Percentiles rank a stretch among this genome's conserved stretches.
Evolutionary conservation across 1,139 yeast genomes (phyloP).

Genomic region (Debaryomyces udenii): DNA sequence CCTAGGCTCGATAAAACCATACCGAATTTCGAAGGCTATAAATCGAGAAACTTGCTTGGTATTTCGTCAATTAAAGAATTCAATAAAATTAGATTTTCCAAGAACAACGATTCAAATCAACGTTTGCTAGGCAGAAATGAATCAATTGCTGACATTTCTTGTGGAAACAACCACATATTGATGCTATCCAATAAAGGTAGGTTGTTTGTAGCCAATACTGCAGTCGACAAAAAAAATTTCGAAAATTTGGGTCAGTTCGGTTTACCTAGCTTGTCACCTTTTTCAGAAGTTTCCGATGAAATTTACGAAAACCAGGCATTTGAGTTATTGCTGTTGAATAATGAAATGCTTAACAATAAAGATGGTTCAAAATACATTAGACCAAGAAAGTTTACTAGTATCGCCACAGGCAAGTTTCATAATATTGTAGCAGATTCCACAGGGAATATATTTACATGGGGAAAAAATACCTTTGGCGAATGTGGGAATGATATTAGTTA

Average conservation of each 20-base stretch:
- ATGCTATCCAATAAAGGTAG: constrained; percentile 64
- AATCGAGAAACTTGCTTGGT: constrained; percentile 31
- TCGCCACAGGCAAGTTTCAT: constrained; percentile 78
- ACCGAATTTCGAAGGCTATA: constrained; percentile 20
- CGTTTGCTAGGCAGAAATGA: constrained; percentile 40
- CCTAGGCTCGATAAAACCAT: constrained; percentile 38
- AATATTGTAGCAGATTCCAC: constrained; percentile 64
- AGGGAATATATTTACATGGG: constrained; percentile 81
- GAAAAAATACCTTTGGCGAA: constrained; percentile 80
- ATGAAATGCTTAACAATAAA: constrained; percentile 29
- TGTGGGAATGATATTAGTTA: constrained; percentile 72
- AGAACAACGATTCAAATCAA: constrained; percentile 1
- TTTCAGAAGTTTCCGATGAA: constrained; percentile 27
- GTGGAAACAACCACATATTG: constrained; percentile 72
- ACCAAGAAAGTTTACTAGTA: constrained; percentile 53
- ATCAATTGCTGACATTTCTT: constrained; percentile 50
- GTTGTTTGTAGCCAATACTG: constrained; percentile 66
- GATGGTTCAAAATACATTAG: constrained; percentile 27
- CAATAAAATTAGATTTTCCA: constrained; percentile 15
- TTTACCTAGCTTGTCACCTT: constrained; percentile 69
- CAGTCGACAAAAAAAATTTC: constrained; percentile 27
- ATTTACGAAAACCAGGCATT: constrained; percentile 33
- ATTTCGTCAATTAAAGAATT: constrained; percentile 13
- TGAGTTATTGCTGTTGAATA: constrained; percentile 41
- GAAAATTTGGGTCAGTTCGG: constrained; percentile 81